Evolutionary conservation across 2,329 filamentous ascomycete species (phyloP).

Genomic region (Venturia oleaginea): DNA sequence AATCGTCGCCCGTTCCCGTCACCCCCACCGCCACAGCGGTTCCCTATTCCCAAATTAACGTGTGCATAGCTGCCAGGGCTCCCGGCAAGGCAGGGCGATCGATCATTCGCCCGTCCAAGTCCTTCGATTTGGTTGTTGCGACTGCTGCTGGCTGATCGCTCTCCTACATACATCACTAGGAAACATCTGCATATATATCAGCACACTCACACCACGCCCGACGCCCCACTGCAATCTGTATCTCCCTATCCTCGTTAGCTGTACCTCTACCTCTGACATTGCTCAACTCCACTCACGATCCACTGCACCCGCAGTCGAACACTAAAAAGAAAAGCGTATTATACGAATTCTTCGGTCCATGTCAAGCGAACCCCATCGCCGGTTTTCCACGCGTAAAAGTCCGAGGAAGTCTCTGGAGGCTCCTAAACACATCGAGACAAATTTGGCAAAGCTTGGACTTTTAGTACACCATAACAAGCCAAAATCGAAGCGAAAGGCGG

Average conservation of each 20-base stretch:
- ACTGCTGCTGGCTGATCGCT: background rate
- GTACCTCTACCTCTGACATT: background rate
- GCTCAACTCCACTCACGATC: background rate
- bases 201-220: background rate
- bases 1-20: background rate
- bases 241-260: background rate
- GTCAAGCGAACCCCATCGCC: constrained; percentile 9
- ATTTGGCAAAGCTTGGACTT: constrained; percentile 27
- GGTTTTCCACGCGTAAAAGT: constrained; percentile 1
- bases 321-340: background rate
- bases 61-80: constrained; percentile 6
- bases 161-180: background rate
- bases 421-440: constrained; percentile 22
- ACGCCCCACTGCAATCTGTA: background rate
- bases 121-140: background rate
- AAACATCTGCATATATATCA: background rate
- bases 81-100: background rate
- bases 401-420: background rate
- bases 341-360: constrained; percentile 8
- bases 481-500: constrained; percentile 24
- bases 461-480: constrained; percentile 18
- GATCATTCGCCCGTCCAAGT: background rate
- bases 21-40: background rate
- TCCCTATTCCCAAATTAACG: background rate
- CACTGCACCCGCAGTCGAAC: background rate